Evolutionary conservation across 345 rosid species (phyloP), one percentile per base, ranked within the genome.

Genomic region (Eucalyptus curtisii): DNA sequence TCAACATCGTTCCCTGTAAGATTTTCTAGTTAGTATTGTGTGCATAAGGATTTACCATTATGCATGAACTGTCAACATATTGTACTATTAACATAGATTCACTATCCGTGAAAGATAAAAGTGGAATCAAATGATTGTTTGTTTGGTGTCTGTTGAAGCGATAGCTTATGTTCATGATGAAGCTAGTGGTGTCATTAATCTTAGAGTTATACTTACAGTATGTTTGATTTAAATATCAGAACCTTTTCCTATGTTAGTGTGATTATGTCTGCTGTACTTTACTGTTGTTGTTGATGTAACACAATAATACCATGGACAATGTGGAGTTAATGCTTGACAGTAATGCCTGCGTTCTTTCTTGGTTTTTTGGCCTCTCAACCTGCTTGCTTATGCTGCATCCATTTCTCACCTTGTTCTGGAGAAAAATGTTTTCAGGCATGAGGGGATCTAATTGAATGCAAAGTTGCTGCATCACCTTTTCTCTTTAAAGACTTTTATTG

Each of bases 1-100:
- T 80, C 99, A 98, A 90, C 98, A 98, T 89, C 98, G 99, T 88
- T 95, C 99, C 86, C 91, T 97, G 99, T 97, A 95, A 93, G 99
- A 89, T 91, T 86, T 87, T 48, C 27, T 61, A 13, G 61, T 84
- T 88, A 68, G 53, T 71, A 48, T 31, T 50, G 40, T 86, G 52
- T 50, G 57, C 87, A 9, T 50, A 40, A 76, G 84, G 84, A 22
- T 25, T 40, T 76, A 20, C 84, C 47, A 76, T 76, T 76, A 76
- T 76, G 47, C 87, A 86, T 50, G 87, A 11, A 33, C 87, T 86
- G 64, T 33, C 57, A 20, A 52, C 45, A 20, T 31, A 22, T 76
- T 76, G 47, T 20, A 37, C 84, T 71, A 19, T 24, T 37, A 37
- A 37, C 25, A 10, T 33, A 71, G 44, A 71, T 71, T 76, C 47